A percentile compares a stretch with the other conserved stretches of the same genome.
Evolutionary conservation across 2,329 filamentous ascomycete genomes (phyloP).

Genomic region (Penicillium hesseltinei): DNA sequence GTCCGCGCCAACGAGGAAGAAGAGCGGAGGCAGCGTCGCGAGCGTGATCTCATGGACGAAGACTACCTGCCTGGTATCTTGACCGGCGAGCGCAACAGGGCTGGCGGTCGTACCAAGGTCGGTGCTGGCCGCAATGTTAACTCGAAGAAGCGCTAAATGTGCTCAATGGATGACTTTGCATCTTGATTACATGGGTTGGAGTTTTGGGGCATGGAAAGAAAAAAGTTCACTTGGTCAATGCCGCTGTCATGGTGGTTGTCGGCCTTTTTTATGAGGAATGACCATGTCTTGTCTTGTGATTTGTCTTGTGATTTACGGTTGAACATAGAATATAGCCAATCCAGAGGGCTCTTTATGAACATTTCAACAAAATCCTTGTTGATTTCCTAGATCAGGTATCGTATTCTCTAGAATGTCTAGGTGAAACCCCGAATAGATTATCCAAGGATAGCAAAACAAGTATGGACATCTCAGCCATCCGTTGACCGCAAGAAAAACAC

Average conservation of each 20-base stretch:
- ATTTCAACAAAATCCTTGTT: constrained; percentile 8
- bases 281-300: constrained; percentile 17
- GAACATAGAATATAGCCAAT: constrained; percentile 23
- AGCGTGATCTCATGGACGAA: constrained; percentile 88
- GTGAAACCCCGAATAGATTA: constrained; percentile 18
- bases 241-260: constrained; percentile 5
- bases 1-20: constrained; percentile 61
- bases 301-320: constrained; percentile 22
- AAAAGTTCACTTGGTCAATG: constrained; percentile 14
- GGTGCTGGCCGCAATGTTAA: constrained; percentile 88
- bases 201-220: constrained; percentile 22
- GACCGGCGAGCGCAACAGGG: constrained; percentile 69
- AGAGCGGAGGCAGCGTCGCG: constrained; percentile 58
- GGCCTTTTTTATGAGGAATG: constrained; percentile 20
- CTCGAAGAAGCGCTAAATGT: constrained; percentile 57
- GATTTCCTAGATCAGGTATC: constrained; percentile 17
- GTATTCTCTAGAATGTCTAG: constrained; percentile 11
- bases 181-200: constrained; percentile 25
- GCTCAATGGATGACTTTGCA: constrained; percentile 16
- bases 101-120: constrained; percentile 68
- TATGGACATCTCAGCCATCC: constrained; percentile 27
- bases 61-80: constrained; percentile 86
- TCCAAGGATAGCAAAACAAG: constrained; percentile 17
- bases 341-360: constrained; percentile 13
- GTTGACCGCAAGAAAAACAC: constrained; percentile 37